Conservation (phyloP, 192 early-diverging fungal genomes). For the Rhizoclosmatium globosum region DNA sequence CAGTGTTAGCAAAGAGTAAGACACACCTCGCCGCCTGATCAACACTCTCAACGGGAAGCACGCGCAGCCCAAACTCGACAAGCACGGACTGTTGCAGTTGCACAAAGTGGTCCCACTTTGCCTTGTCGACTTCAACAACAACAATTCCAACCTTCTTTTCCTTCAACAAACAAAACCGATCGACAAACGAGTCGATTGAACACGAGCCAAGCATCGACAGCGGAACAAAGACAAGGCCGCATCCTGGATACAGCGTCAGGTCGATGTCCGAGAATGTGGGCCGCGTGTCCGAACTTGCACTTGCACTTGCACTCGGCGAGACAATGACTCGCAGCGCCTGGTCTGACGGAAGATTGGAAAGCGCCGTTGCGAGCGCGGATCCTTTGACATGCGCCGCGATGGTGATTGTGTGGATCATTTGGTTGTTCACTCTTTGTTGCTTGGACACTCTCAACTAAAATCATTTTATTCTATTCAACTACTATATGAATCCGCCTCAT, state of each 20-base stretch:
- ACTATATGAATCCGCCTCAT: no score
- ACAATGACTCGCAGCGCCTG: conserved; percentile 2
- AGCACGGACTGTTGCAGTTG: not conserved
- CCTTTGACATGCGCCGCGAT: not conserved
- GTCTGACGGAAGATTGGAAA: not conserved
- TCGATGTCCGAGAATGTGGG: not conserved
- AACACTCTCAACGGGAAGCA: conserved; percentile 12
- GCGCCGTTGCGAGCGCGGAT: not conserved
- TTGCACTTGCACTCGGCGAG: not conserved
- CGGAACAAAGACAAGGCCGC: conserved; percentile 4
- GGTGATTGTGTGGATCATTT: conserved; percentile 8
- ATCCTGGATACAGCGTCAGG: conserved; percentile 4
- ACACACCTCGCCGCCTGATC: conserved; percentile 17
- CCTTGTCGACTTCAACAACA: not conserved
- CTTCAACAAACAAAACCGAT: not conserved
- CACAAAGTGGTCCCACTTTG: not conserved
- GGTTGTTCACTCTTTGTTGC: not conserved
- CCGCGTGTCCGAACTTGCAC: not conserved
- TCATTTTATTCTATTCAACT: no score
- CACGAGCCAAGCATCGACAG: not conserved
- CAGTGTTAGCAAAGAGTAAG: not conserved
- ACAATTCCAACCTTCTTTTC: not conserved
- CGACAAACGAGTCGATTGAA: not conserved
- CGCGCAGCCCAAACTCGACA: conserved; percentile 7
- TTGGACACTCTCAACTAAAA: not conserved